Base-by-base conservation (phyloP, 805 yeast genomes). In the Metschnikowia continentalis region DNA sequence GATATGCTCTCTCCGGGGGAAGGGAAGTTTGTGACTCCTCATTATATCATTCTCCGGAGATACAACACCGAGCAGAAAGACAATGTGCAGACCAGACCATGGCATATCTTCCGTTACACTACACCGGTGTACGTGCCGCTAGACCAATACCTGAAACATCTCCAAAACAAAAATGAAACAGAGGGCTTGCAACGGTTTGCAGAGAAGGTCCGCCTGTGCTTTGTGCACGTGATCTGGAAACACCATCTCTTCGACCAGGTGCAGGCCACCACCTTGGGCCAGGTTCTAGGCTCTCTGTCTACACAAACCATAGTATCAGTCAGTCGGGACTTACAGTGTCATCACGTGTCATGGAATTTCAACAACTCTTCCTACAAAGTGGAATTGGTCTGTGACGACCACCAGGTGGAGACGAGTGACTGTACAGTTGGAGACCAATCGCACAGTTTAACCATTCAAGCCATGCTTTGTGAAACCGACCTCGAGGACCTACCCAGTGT, bases 31-130 rank as follows among this genome's bases (percentile, higher is more conserved):
- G 39, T 61, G 3, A 58, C 62, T 1, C 80, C 83, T 2, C 82
- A 79, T 56, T 80, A 80, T 58, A 69, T 76, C 14, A 79, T 80
- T 2, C 62, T 80, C n/a, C 51, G 59, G 10, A 42, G 55, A 19
- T 23, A n/a, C 7, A 14, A 14, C 40, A 13, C 17, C 26, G 50
- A 7, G 26, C 30, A 6, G 19, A 42, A 38, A 15, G 38, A 20
- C 36, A 22, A 22, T 20, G n/a, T 13, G 20, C 26, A 10, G 30
- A 39, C 42, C 17, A 32, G 32, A 26, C 40, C 46, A 10, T 72
- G 76, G 76, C 49, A 52, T 32, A 58, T 72, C 3, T 66, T 65
- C 52, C 62, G 69, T 19, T 72, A 72, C 53, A 72, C 77, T 3
- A 53, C 72, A 11, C 75, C 76, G 1, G 61, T 60, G 2, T 68